Evolutionary conservation across 257 asterid species (phyloP), one percentile per base, ranked within the genome.

Genomic region (Fraxinus anomala): DNA sequence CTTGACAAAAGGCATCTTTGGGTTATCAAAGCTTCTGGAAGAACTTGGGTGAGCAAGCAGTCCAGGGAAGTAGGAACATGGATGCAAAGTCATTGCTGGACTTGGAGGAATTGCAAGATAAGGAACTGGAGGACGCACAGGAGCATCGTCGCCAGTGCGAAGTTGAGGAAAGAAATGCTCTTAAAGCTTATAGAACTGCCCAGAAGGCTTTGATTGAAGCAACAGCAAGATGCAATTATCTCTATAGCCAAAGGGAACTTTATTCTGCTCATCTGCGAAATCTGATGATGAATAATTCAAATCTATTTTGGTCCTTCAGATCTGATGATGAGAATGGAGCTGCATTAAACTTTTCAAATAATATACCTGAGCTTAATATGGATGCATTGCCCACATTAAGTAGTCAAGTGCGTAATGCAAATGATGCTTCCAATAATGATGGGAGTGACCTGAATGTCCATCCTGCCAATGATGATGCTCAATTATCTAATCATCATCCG

Each of bases 121-220:
- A 87, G 79, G 87, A 87, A 70, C 82, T 87, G 75, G 89, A 85
- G 74, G 91, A 79, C 49, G 87, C 89, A 24, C 91, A 85, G 75
- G 86, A 85, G 76, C 88, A 81, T 76, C 86, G 91, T 30, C 87
- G 73, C 70, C 77, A 74, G 70, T 87, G 89, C 65, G 91, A 87
- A 74, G 51, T 87, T 68, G 91, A 87, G 67, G 91, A 87, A 75
- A 79, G 81, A 77, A 81, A 77, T 61, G 89, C 89, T 37, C 87
- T 83, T 76, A 82, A 74, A 76, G 83, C 86, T 75, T 85, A 83
- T 74, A 83, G 87, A 66, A 85, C 82, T 42, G 87, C 91, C 42
- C 91, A 87, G 84, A 85, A 85, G 72, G 86, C 87, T 72, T 76
- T 87, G 75, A 31, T 82, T 21, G 91, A 87, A 76, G 89, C 91